Percentiles rank a stretch among this genome's conserved stretches.
These are phyloP conservation scores for Aspergillus pseudotamarii DNA, from an alignment of 2,329 filamentous ascomycete genomes.

Conservation along the genomic window DNA sequence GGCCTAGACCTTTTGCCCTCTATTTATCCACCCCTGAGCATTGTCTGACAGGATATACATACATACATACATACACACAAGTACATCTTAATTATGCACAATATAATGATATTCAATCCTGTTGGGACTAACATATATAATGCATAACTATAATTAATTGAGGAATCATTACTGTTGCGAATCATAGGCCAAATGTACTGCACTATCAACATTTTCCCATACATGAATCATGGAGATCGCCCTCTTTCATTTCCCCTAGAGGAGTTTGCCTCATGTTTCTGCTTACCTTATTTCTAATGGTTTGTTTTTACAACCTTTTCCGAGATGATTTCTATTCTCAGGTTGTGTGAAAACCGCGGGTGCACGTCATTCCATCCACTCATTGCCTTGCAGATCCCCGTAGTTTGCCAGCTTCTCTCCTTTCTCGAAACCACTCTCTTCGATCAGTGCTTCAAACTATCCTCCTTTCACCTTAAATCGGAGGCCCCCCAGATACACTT, in stretches of 20 bases:
- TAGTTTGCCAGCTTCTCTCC: conserved; percentile 9
- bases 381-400: conserved; percentile 16
- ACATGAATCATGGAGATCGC: neutral
- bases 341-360: conserved; percentile 5
- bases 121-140: neutral
- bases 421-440: neutral
- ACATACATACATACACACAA: neutral
- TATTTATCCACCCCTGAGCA: neutral
- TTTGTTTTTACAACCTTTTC: neutral
- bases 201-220: neutral
- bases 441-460: conserved; percentile 1
- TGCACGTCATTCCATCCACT: conserved; percentile 15
- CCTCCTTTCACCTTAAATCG: neutral
- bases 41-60: neutral
- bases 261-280: neutral
- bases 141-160: neutral
- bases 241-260: neutral
- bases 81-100: neutral
- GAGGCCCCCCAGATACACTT: neutral
- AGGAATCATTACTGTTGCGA: neutral
- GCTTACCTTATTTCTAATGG: neutral
- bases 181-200: neutral
- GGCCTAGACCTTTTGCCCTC: neutral
- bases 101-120: neutral
- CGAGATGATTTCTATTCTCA: neutral